Percentiles rank a stretch among this genome's conserved stretches.
Conservation (phyloP, 2,329 filamentous ascomycete genomes). For the Pseudohalonectria lignicola region DNA sequence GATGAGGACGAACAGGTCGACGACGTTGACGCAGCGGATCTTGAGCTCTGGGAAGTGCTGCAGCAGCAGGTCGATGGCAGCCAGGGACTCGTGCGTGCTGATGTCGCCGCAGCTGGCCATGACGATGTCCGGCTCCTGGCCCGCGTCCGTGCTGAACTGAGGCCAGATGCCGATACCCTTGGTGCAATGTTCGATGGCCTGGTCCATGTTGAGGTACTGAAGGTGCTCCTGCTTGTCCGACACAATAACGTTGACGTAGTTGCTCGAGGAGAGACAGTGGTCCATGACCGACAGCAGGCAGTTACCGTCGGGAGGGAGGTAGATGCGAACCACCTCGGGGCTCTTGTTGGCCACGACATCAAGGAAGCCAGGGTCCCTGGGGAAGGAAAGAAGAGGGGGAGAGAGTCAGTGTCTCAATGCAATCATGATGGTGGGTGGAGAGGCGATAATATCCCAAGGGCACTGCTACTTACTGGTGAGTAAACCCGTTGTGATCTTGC, state of each 20-base stretch:
- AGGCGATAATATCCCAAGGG: neutral
- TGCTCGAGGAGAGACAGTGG: slow-evolving; percentile 61
- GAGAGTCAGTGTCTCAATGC: neutral
- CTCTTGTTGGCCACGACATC: slow-evolving; percentile 72
- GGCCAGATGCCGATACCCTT: slow-evolving; percentile 73
- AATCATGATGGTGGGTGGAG: neutral
- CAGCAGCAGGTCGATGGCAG: slow-evolving; percentile 64
- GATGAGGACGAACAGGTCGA: slow-evolving; percentile 74
- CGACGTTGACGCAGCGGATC: slow-evolving; percentile 69
- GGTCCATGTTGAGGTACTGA: slow-evolving; percentile 64
- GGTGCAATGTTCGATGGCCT: slow-evolving; percentile 63
- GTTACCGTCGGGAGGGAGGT: slow-evolving; percentile 71
- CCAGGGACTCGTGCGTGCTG: slow-evolving; percentile 62
- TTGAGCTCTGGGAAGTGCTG: slow-evolving; percentile 60
- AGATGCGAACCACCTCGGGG: slow-evolving; percentile 70
- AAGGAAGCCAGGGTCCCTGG: slow-evolving; percentile 60
- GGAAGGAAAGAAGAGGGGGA: neutral
- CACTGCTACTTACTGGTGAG: slow-evolving; percentile 41
- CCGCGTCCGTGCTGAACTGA: slow-evolving; percentile 61
- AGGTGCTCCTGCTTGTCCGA: slow-evolving; percentile 72
- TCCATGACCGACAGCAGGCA: slow-evolving; percentile 65
- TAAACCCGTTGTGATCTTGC: slow-evolving; percentile 78
- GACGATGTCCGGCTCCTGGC: slow-evolving; percentile 59
- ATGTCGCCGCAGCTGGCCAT: slow-evolving; percentile 71
- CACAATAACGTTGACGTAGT: slow-evolving; percentile 75